A percentile compares a stretch with the other conserved stretches of the same genome.
Evolutionary conservation across 2,329 filamentous ascomycete genomes (phyloP).

Genomic region (Escovopsis sp.): DNA sequence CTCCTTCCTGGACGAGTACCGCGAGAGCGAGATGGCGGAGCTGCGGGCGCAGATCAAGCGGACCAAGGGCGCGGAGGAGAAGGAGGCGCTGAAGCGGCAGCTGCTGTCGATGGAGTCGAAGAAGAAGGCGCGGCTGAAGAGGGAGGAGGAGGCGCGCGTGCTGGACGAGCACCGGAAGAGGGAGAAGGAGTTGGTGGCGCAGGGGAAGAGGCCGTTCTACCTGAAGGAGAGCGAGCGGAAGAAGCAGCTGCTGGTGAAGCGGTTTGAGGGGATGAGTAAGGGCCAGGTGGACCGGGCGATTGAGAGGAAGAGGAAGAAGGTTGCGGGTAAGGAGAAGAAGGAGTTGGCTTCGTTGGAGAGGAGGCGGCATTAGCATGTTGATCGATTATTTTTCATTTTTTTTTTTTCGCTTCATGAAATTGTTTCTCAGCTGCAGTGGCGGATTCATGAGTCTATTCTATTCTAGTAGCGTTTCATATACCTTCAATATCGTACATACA

Average conservation of each 20-base stretch:
- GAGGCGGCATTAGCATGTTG: slow-evolving; percentile 4
- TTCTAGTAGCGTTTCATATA: too few species aligned
- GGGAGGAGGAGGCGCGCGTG: slow-evolving; percentile 55
- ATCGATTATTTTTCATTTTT: too few species aligned
- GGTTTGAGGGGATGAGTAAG: slow-evolving; percentile 71
- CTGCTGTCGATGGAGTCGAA: slow-evolving; percentile 67
- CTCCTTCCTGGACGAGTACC: slow-evolving; percentile 76
- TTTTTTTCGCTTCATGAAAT: too few species aligned
- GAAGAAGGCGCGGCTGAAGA: slow-evolving; percentile 54
- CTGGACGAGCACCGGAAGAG: slow-evolving; percentile 60
- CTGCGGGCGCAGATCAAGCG: slow-evolving; percentile 53
- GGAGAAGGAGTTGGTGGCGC: slow-evolving; percentile 71
- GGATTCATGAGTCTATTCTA: too few species aligned
- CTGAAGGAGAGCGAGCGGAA: slow-evolving; percentile 87
- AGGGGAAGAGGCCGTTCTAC: slow-evolving; percentile 89
- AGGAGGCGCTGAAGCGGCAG: slow-evolving; percentile 56
- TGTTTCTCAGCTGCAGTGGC: too few species aligned
- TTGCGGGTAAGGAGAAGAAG: slow-evolving; percentile 71
- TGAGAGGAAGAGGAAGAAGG: slow-evolving; percentile 81
- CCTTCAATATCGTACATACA: too few species aligned
- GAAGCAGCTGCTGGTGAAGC: slow-evolving; percentile 65
- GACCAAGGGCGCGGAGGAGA: slow-evolving; percentile 48
- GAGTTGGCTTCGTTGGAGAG: slow-evolving; percentile 36
- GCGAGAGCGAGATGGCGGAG: slow-evolving; percentile 65
- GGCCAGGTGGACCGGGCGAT: slow-evolving; percentile 73